Base-by-base conservation (phyloP, 371 early-diverging fungal species). In the Fennellomyces sp. region DNA sequence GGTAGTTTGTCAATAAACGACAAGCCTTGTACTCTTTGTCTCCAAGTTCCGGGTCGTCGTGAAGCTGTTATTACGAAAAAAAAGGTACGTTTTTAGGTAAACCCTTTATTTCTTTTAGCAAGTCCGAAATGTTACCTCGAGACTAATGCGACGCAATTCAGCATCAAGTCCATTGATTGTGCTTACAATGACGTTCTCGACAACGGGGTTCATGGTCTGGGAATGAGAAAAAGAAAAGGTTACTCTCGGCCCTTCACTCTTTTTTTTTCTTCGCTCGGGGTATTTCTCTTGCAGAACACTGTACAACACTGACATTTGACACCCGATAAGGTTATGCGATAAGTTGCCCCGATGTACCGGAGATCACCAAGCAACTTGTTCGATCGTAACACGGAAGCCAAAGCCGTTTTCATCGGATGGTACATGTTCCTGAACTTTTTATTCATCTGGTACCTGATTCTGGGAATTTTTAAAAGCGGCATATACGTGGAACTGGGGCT, bases 1-100 rank as follows among this genome's bases (percentile, higher is more conserved):
- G 66, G 54, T 81, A 88, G 15, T 80, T 70, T 2, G 83, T 79
- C 60, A 90, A 65, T n/a, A 75, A 50, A 13, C 69, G 53, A 58
- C 73, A 74, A 1, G 89, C 88, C 41, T 73, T 61, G 50, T 64
- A 69, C 56, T 90, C 90, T 25, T 82, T 59, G 52, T 81, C 68
- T n/a, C 84, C 85, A 15, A 80, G 62, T 70, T 90, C 90, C 6
- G 90, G 90, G 52, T 88, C 60, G 30, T 77, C 76, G 55, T 89
- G 90, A 61, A 89, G 85, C 79, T 81, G 3, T 33, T n/a, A 11
- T 19, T 21, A 11, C 23, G 30, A 56, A 41, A 33, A 27, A 39
- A 38, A 25, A 11, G 27, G 19, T 25, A 25, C 19, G 13, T 3
- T 33, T 25, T 21, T 6, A 26, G 23, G 17, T 42, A 19, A 41